Percentiles rank a stretch among this genome's conserved stretches.
Conservation (phyloP, 2,329 filamentous ascomycete genomes). For the Botrytis porri region DNA sequence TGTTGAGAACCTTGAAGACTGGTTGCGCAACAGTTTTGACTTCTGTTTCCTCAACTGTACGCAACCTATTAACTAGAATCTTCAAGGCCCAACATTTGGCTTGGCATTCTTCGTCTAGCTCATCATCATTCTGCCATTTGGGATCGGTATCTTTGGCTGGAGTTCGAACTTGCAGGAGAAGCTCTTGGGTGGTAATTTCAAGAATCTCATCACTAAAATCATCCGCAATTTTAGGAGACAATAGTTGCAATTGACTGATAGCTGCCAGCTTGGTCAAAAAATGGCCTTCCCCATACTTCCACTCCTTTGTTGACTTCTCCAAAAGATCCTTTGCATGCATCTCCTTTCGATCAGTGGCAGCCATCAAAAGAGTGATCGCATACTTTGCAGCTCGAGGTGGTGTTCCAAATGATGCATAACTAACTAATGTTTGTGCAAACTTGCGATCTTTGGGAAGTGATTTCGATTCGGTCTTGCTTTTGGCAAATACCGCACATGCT, state of each 20-base stretch:
- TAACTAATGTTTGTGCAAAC: slow-evolving; percentile 76
- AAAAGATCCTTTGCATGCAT: slow-evolving; percentile 83
- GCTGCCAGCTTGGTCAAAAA: slow-evolving; percentile 74
- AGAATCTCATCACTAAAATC: slow-evolving; percentile 75
- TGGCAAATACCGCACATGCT: slow-evolving; percentile 87
- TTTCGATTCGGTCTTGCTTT: slow-evolving; percentile 70
- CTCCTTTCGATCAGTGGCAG: slow-evolving; percentile 68
- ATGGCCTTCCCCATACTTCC: slow-evolving; percentile 67
- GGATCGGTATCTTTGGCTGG: slow-evolving; percentile 56
- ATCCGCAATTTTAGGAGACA: slow-evolving; percentile 69
- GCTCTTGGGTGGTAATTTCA: slow-evolving; percentile 70
- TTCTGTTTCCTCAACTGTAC: slow-evolving; percentile 51
- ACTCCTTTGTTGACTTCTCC: slow-evolving; percentile 69
- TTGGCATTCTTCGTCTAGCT: slow-evolving; percentile 74
- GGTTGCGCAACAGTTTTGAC: slow-evolving; percentile 60
- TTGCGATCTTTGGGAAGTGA: slow-evolving; percentile 80
- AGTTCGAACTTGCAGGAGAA: slow-evolving; percentile 68
- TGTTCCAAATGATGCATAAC: slow-evolving; percentile 77
- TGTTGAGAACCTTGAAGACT: slow-evolving; percentile 76
- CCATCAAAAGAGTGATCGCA: slow-evolving; percentile 84
- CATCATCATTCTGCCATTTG: slow-evolving; percentile 64
- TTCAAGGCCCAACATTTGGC: slow-evolving; percentile 83
- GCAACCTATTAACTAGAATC: slow-evolving; percentile 80
- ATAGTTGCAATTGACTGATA: slow-evolving; percentile 71
- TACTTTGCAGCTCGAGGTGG: slow-evolving; percentile 87